phyloP scores from a whole-genome alignment of 805 yeast species.

The Candida montana region DNA sequence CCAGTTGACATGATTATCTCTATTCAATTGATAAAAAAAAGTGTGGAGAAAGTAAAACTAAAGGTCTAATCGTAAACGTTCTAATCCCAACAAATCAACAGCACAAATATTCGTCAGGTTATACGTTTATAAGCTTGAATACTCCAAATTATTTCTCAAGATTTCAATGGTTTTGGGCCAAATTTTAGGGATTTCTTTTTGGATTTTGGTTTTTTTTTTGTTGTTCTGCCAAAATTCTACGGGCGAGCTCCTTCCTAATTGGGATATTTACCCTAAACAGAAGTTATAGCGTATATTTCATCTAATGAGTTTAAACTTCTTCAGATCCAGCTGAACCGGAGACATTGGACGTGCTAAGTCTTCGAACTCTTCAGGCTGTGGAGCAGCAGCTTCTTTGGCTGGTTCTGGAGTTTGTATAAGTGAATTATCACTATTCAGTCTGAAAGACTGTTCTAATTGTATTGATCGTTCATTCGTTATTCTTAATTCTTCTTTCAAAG shows the following conservation, averaged over 20 bases:
- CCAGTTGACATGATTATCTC: conserved; percentile 37
- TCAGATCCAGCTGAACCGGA: conserved; percentile 20
- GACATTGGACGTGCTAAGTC: conserved; percentile 13
- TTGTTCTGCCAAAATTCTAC: background rate
- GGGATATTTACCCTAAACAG: background rate
- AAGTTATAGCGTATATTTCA: conserved; percentile 2
- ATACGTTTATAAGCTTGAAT: too few relatives aligned
- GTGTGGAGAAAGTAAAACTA: too few relatives aligned
- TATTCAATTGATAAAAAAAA: background rate
- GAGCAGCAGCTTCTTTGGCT: background rate
- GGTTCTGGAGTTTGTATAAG: conserved; percentile 11
- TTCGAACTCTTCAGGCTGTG: conserved; percentile 8
- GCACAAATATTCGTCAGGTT: too few relatives aligned
- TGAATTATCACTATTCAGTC: conserved; percentile 9
- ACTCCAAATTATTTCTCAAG: too few relatives aligned
- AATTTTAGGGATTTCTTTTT: background rate
- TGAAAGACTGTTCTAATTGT: conserved; percentile 14
- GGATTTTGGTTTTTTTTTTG: conserved; percentile 1
- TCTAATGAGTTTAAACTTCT: conserved; percentile 17
- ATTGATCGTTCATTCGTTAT: conserved; percentile 18
- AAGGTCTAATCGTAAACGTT: too few relatives aligned
- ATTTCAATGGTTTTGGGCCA: too few relatives aligned
- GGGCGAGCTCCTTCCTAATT: background rate
- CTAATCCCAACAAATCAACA: too few relatives aligned
- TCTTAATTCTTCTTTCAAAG: conserved; percentile 16